Percentiles rank a stretch among this genome's conserved stretches.
Conservation (phyloP, 176 grass and related monocot species). For the Metroxylon sagu region DNA sequence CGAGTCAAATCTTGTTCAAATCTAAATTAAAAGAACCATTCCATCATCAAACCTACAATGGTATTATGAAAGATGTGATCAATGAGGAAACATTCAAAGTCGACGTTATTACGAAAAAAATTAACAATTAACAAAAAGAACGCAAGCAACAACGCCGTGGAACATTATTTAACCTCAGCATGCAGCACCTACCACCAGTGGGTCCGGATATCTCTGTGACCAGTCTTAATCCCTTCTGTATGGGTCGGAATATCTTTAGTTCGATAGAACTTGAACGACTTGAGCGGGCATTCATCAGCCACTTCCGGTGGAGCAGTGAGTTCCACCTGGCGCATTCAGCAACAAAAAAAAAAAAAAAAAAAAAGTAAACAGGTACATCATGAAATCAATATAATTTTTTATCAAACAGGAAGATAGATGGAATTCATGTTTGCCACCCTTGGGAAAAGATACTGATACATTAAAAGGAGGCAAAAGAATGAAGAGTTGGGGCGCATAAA, state of each 20-base stretch:
- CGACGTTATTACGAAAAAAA: not conserved
- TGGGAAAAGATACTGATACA: not conserved
- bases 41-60: no score
- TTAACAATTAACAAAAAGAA: not conserved
- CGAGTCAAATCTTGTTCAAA: no score
- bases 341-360: no score
- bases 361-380: no score
- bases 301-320: conserved; percentile 33
- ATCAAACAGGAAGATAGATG: no score
- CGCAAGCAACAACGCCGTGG: not conserved
- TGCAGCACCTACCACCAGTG: conserved; percentile 39
- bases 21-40: no score
- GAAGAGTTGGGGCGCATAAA: no score
- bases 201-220: conserved; percentile 32
- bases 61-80: no score
- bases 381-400: no score
- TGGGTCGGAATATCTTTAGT: conserved; percentile 41
- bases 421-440: no score
- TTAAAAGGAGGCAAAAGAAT: conserved; percentile 14
- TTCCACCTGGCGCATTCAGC: conserved; percentile 19
- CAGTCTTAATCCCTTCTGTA: conserved; percentile 27
- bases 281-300: conserved; percentile 42
- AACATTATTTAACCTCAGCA: not conserved
- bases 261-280: conserved; percentile 39
- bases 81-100: no score